Evolutionary conservation across 768 basidiomycete genomes (phyloP).

Genomic region (Boletus sensibilis): DNA sequence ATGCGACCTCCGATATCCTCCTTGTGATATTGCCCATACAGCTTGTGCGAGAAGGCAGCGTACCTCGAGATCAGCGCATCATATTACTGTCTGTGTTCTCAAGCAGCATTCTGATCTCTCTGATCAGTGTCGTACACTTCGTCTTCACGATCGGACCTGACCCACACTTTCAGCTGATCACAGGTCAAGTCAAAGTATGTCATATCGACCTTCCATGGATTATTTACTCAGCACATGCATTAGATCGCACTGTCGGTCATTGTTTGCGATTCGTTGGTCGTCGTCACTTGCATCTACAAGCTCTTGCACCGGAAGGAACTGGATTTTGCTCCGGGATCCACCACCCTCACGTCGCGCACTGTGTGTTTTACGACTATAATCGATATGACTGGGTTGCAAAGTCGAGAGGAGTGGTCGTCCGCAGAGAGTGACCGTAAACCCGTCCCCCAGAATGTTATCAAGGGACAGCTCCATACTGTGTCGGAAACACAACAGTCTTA

Average conservation of each 20-base stretch:
- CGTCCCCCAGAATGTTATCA: background rate
- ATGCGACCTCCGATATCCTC: background rate
- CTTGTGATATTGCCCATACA: background rate
- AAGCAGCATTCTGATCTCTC: background rate
- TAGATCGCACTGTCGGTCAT: background rate
- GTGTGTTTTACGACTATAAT: background rate
- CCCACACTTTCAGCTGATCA: background rate
- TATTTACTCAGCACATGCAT: background rate
- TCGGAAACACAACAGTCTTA: background rate
- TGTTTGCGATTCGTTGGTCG: background rate
- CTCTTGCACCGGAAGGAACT: background rate
- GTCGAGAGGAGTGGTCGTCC: background rate
- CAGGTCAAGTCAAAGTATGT: background rate
- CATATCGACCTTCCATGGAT: background rate
- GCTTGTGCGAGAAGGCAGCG: background rate
- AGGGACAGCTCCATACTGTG: background rate
- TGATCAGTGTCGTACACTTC: background rate
- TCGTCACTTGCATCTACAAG: background rate
- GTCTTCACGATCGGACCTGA: background rate
- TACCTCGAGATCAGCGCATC: background rate
- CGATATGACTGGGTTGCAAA: background rate
- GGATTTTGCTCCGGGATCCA: background rate
- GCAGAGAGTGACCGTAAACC: background rate
- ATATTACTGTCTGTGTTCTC: background rate
- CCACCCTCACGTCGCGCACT: background rate